phyloP scores from a whole-genome alignment of 1,139 yeast species.

The Zygosaccharomyces pseudobailii region DNA sequence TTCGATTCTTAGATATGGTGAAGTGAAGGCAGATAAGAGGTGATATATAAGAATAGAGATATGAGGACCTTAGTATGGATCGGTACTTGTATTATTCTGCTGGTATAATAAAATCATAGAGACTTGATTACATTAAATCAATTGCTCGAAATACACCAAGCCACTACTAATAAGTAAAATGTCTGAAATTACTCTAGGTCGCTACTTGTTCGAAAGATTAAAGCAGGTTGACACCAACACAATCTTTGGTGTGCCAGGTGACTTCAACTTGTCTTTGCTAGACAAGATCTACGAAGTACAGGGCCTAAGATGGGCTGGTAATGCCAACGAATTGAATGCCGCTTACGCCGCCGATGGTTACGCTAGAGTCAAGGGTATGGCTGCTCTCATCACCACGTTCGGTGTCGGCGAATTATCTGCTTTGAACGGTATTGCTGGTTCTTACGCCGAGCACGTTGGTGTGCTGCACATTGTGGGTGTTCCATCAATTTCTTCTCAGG shows the following conservation, averaged over 20 bases:
- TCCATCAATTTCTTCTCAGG: slow-evolving; percentile 58
- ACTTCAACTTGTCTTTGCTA: not conserved
- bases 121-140: not conserved
- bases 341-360: slow-evolving; percentile 72
- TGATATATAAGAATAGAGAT: no score
- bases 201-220: slow-evolving; percentile 59
- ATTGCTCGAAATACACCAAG: not conserved
- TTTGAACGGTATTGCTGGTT: slow-evolving; percentile 76
- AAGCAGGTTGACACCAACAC: slow-evolving; percentile 49
- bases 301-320: slow-evolving; percentile 63
- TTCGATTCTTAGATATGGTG: no score
- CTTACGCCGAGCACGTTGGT: slow-evolving; percentile 76
- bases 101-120: not conserved
- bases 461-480: slow-evolving; percentile 82
- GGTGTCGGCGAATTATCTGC: slow-evolving; percentile 91
- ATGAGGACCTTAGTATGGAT: no score
- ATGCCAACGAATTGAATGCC: slow-evolving; percentile 68
- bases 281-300: slow-evolving; percentile 43
- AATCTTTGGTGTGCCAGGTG: slow-evolving; percentile 42
- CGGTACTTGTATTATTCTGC: no score
- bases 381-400: slow-evolving; percentile 59
- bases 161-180: slow-evolving; percentile 17
- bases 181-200: slow-evolving; percentile 49
- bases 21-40: no score
- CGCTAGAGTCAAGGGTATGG: slow-evolving; percentile 59